Conservation (phyloP, 352 stramenopile species). For the Globisporangium nagaii region DNA sequence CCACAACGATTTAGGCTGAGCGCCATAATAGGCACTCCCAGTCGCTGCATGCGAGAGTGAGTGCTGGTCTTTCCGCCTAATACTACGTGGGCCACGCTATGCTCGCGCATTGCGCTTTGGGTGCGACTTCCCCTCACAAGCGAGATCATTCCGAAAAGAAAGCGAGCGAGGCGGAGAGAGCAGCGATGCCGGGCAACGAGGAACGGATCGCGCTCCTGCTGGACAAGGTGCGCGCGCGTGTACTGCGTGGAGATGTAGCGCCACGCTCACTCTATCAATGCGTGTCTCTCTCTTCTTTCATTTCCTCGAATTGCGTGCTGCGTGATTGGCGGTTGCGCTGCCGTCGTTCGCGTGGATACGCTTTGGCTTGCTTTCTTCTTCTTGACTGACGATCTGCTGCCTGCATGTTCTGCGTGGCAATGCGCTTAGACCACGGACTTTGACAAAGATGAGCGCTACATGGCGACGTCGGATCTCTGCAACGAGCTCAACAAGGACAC, state of each 20-base stretch:
- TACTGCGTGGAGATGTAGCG: background rate
- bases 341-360: background rate
- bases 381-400: too few species aligned
- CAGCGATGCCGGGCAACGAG: slow-evolving; percentile 58
- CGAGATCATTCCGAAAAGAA: slow-evolving; percentile 3
- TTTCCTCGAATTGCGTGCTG: background rate
- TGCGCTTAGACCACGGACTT: slow-evolving; percentile 83
- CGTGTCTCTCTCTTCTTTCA: too few species aligned
- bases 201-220: slow-evolving; percentile 75
- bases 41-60: too few species aligned
- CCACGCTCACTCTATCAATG: too few species aligned
- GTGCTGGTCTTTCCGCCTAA: background rate
- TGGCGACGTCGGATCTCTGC: slow-evolving; percentile 98
- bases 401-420: background rate
- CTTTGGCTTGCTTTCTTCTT: background rate
- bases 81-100: background rate
- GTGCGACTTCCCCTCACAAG: background rate
- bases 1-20: too few species aligned
- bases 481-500: slow-evolving; percentile 93
- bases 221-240: slow-evolving; percentile 49
- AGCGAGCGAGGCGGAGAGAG: background rate
- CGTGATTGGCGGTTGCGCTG: background rate
- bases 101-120: background rate
- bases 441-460: slow-evolving; percentile 99
- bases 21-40: too few species aligned